Conservation (phyloP, 2,329 filamentous ascomycete species). For the Trichoderma simmonsii region DNA sequence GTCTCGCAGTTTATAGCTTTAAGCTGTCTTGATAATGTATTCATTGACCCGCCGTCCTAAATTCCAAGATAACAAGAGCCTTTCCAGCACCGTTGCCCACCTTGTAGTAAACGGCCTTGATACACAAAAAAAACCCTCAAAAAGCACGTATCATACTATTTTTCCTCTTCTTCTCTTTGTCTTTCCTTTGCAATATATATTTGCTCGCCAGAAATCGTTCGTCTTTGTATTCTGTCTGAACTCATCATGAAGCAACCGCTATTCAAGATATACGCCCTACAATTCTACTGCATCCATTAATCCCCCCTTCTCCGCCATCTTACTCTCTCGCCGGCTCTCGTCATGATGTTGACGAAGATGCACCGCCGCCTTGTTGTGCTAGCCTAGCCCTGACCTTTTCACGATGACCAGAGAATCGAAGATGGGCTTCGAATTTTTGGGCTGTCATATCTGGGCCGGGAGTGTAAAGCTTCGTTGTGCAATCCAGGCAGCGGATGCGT, state of each 20-base stretch:
- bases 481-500: conserved; percentile 87
- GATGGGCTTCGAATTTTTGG: conserved; percentile 87
- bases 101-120: neutral
- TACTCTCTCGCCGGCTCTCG: neutral
- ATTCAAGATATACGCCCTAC: neutral
- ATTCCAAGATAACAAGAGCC: neutral
- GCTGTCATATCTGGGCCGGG: conserved; percentile 81
- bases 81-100: neutral
- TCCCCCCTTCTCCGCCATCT: neutral
- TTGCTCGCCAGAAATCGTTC: neutral
- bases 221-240: neutral
- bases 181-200: neutral
- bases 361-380: conserved; percentile 26
- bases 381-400: conserved; percentile 55
- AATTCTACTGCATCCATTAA: neutral
- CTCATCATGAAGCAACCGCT: neutral
- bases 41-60: neutral
- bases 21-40: neutral
- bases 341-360: conserved; percentile 5
- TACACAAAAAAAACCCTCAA: neutral
- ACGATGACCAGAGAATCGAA: conserved; percentile 79
- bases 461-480: conserved; percentile 90
- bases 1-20: neutral
- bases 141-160: neutral
- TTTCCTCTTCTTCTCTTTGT: neutral